phyloP scores from a whole-genome alignment of 2,329 filamentous ascomycete genomes.

The Lachnellula cervina region DNA sequence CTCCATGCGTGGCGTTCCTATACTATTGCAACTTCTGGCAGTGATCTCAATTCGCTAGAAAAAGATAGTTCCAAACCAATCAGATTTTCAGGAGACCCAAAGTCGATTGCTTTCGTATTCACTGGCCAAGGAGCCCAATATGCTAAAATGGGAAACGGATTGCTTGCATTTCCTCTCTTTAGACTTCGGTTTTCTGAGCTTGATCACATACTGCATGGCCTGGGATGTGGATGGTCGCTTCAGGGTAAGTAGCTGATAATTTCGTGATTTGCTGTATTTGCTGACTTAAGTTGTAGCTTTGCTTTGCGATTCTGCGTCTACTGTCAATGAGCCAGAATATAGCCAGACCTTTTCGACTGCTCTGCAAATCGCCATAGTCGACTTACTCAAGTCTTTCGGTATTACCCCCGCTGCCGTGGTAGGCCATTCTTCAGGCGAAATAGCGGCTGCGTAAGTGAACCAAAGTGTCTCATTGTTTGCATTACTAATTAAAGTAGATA shows the following conservation, averaged over 20 bases:
- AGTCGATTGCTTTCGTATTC: conserved; percentile 20
- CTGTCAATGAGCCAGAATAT: neutral
- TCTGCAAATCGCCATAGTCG: conserved; percentile 23
- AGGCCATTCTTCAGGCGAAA: conserved; percentile 29
- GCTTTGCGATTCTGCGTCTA: neutral
- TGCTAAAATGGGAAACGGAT: conserved; percentile 23
- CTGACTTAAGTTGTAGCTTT: neutral
- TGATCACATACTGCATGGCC: neutral
- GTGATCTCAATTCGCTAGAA: neutral
- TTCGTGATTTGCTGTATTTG: neutral
- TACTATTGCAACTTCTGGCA: too few species aligned
- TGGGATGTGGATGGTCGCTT: neutral
- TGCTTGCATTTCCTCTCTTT: conserved; percentile 11
- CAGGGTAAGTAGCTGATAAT: too few species aligned
- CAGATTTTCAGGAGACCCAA: neutral
- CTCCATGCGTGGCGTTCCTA: neutral
- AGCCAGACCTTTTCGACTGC: conserved; percentile 17
- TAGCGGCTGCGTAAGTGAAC: conserved; percentile 31
- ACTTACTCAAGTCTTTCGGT: conserved; percentile 13
- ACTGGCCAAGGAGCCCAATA: conserved; percentile 30
- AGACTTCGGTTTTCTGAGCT: neutral
- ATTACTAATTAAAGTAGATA: conserved; percentile 16
- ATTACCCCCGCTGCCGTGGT: conserved; percentile 20
- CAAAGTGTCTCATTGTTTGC: neutral
- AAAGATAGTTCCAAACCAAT: too few species aligned